Evolutionary conservation across 2,329 filamentous ascomycete genomes (phyloP).

Genomic region (Cryphonectria japonica): DNA sequence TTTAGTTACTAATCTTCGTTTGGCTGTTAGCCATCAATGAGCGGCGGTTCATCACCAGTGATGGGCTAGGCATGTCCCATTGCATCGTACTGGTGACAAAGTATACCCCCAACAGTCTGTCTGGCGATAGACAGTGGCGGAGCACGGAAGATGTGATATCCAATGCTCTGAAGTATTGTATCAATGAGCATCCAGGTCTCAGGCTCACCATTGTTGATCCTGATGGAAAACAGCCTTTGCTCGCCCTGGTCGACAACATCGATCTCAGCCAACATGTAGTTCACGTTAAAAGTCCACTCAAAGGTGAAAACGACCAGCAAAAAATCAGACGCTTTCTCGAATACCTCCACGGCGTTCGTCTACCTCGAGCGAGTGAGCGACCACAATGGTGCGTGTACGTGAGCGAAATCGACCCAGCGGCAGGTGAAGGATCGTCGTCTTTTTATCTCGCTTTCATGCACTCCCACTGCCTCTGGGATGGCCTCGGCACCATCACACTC

Average conservation of each 20-base stretch:
- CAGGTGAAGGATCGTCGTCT: not conserved
- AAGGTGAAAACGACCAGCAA: not conserved
- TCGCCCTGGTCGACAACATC: not conserved
- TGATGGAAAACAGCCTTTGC: not conserved
- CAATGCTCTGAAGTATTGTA: not conserved
- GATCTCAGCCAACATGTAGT: constrained; percentile 1
- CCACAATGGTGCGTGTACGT: not conserved
- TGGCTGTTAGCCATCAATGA: not conserved
- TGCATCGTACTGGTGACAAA: not conserved
- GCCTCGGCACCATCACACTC: not conserved
- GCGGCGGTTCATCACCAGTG: not conserved
- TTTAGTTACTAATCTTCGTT: not conserved
- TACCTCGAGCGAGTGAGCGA: not conserved
- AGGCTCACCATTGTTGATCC: not conserved
- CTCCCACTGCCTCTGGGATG: not conserved
- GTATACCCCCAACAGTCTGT: not conserved
- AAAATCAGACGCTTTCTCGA: not conserved
- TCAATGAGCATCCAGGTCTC: not conserved
- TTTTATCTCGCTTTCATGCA: not conserved
- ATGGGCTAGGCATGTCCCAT: not conserved
- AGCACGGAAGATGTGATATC: not conserved
- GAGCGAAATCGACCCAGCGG: not conserved
- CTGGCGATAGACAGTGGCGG: not conserved
- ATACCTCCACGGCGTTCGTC: not conserved
- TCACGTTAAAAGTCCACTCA: not conserved